phyloP scores from a whole-genome alignment of 2,329 filamentous ascomycete species.

The Penicillium nordicum region DNA sequence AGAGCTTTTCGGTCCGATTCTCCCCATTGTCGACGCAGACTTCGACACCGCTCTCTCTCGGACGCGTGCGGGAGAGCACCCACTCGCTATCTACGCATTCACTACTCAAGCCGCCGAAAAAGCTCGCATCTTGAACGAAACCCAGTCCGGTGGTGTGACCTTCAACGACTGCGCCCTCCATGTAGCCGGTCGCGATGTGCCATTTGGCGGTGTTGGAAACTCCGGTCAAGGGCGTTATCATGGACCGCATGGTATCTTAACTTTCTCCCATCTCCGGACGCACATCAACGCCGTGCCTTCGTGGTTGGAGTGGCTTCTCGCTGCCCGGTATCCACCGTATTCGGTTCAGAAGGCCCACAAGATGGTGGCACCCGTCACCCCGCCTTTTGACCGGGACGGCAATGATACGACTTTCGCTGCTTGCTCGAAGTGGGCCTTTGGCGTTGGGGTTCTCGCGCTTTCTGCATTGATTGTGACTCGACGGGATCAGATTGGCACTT shows the following conservation, averaged over 20 bases:
- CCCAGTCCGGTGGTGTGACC: slow-evolving; percentile 51
- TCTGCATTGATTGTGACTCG: slow-evolving; percentile 1
- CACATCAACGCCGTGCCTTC: slow-evolving; percentile 15
- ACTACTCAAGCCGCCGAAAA: slow-evolving; percentile 37
- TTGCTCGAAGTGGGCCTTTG: slow-evolving; percentile 12
- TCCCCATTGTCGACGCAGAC: slow-evolving; percentile 39
- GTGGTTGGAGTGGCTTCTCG: slow-evolving; percentile 18
- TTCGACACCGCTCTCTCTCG: slow-evolving; percentile 28
- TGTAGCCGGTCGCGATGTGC: slow-evolving; percentile 40
- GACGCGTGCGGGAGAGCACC: slow-evolving; percentile 23
- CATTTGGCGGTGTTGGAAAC: slow-evolving; percentile 51
- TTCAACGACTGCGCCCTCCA: slow-evolving; percentile 52
- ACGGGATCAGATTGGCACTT: background rate
- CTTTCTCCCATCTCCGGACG: slow-evolving; percentile 34
- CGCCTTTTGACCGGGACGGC: slow-evolving; percentile 19
- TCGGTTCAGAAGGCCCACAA: slow-evolving; percentile 14
- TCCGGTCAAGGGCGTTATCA: slow-evolving; percentile 51
- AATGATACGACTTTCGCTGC: slow-evolving; percentile 8
- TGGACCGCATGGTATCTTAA: slow-evolving; percentile 48
- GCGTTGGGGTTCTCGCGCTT: slow-evolving; percentile 11
- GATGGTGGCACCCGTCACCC: slow-evolving; percentile 6
- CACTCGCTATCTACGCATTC: slow-evolving; percentile 46
- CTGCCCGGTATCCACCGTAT: slow-evolving; percentile 19
- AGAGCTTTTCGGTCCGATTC: slow-evolving; percentile 47
- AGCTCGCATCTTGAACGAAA: slow-evolving; percentile 28